A percentile compares a stretch with the other conserved stretches of the same genome.
These are phyloP conservation scores for Handroanthus guayacan DNA, from an alignment of 257 asterid genomes.

Conservation along the genomic window DNA sequence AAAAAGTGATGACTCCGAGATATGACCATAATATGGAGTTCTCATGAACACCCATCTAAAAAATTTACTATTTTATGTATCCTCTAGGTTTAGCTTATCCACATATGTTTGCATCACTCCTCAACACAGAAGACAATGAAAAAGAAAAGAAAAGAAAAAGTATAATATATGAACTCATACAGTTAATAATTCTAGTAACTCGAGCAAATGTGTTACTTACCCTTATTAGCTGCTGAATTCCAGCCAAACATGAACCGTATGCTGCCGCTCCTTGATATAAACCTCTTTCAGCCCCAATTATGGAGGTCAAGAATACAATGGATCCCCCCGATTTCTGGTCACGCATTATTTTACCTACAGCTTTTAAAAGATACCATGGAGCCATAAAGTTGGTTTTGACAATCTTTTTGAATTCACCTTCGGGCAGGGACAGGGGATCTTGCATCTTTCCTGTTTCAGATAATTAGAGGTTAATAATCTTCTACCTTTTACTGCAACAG, in stretches of 20 bases:
- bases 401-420: conserved; percentile 78
- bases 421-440: conserved; percentile 68
- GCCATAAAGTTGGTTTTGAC: conserved; percentile 75
- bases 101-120: neutral
- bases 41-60: neutral
- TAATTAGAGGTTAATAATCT: conserved; percentile 9
- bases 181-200: neutral
- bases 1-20: neutral
- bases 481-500: conserved; percentile 12
- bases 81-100: neutral
- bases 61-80: neutral
- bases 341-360: conserved; percentile 71
- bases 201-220: conserved; percentile 51
- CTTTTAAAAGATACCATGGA: conserved; percentile 86
- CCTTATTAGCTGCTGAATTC: conserved; percentile 86
- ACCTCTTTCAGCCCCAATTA: conserved; percentile 90
- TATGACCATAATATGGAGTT: neutral
- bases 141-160: neutral
- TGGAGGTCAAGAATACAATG: conserved; percentile 73
- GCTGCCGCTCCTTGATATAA: conserved; percentile 95
- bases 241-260: conserved; percentile 93
- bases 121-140: too few species aligned
- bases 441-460: conserved; percentile 84
- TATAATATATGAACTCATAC: neutral
- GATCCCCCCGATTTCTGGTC: conserved; percentile 90